A percentile compares a stretch with the other conserved stretches of the same genome.
These are phyloP conservation scores for Aspergillus clavatus DNA, from an alignment of 2,329 filamentous ascomycete species.

Conservation along the genomic window DNA sequence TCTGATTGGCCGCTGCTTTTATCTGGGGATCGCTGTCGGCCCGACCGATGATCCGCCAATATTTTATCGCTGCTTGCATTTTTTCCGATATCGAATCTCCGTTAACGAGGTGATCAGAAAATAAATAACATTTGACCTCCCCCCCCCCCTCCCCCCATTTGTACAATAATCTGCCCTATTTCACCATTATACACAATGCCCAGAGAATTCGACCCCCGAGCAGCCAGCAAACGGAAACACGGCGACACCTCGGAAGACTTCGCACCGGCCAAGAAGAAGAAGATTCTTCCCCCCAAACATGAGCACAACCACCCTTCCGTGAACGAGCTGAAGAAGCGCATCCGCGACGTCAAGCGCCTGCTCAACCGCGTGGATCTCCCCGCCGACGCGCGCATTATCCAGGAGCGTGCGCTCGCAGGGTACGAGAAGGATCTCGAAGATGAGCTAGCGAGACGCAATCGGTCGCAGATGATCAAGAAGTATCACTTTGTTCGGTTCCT, in stretches of 20 bases:
- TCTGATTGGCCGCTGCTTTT: constrained; percentile 23
- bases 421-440: constrained; percentile 53
- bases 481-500: constrained; percentile 66
- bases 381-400: constrained; percentile 52
- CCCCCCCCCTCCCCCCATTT: too few species aligned
- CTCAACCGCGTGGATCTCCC: constrained; percentile 48
- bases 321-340: constrained; percentile 52
- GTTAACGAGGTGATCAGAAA: too few species aligned
- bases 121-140: too few species aligned
- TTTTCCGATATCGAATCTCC: background rate
- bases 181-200: constrained; percentile 17
- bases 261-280: constrained; percentile 28
- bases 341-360: constrained; percentile 53
- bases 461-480: constrained; percentile 53
- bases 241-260: constrained; percentile 24
- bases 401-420: constrained; percentile 55
- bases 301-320: constrained; percentile 34
- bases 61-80: constrained; percentile 15
- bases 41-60: constrained; percentile 27
- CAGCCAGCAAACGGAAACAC: constrained; percentile 25
- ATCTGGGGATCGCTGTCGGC: constrained; percentile 23
- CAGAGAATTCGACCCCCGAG: constrained; percentile 7
- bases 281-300: constrained; percentile 19
- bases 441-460: constrained; percentile 46
- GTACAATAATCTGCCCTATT: too few species aligned